Percentiles rank a stretch among this genome's conserved stretches.
phyloP scores from a whole-genome alignment of 2,329 filamentous ascomycete species.

The Zopfia rhizophila region DNA sequence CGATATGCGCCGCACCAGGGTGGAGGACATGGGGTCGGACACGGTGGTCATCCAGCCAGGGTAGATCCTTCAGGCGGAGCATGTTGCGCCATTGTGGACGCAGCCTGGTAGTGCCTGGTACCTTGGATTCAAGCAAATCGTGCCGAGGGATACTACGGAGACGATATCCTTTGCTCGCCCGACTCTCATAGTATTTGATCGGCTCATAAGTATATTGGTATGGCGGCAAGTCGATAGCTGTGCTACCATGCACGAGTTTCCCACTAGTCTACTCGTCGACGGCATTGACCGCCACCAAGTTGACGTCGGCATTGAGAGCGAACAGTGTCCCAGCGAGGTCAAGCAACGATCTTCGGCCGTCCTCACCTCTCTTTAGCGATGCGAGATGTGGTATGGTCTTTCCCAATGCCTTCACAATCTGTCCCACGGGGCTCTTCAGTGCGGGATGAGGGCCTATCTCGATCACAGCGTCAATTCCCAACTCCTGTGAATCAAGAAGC shows the following conservation, averaged over 20 bases:
- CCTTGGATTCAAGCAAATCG: constrained; percentile 37
- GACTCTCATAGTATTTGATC: constrained; percentile 25
- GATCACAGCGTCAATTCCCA: constrained; percentile 14
- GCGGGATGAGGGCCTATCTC: constrained; percentile 53
- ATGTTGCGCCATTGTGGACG: constrained; percentile 57
- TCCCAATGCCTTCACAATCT: constrained; percentile 41
- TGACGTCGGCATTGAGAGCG: constrained; percentile 11
- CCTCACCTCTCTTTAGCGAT: constrained; percentile 20
- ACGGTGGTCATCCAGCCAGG: constrained; percentile 60
- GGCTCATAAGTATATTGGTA: constrained; percentile 31
- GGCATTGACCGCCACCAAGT: constrained; percentile 26
- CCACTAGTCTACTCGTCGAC: constrained; percentile 7
- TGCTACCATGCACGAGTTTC: constrained; percentile 7
- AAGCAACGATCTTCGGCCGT: constrained; percentile 21
- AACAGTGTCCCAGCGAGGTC: constrained; percentile 27
- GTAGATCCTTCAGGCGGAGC: constrained; percentile 50
- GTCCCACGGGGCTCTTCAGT: constrained; percentile 53
- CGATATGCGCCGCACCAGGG: constrained; percentile 57
- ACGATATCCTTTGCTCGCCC: constrained; percentile 24
- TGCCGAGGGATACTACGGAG: constrained; percentile 20
- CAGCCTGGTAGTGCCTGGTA: constrained; percentile 5
- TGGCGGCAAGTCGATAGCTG: constrained; percentile 25
- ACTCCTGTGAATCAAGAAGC: background rate
- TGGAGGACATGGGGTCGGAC: constrained; percentile 51
- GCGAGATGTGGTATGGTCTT: constrained; percentile 8